A percentile compares a stretch with the other conserved stretches of the same genome.
These are phyloP conservation scores for Ambispora gerdemannii DNA, from an alignment of 192 early-diverging fungal species.

Conservation along the genomic window DNA sequence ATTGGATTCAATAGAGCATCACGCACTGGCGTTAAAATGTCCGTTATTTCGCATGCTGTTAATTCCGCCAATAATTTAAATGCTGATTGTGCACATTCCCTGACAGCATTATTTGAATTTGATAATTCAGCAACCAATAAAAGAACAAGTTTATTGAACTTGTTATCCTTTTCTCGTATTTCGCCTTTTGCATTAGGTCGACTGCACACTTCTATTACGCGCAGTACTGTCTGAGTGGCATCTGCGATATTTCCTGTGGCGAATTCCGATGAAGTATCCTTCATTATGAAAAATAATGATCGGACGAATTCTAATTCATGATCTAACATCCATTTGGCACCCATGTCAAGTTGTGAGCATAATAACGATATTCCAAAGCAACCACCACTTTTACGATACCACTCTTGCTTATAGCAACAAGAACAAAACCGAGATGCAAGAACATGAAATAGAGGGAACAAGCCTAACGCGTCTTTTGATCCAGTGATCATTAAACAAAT, in stretches of 20 bases:
- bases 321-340: slow-evolving; percentile 87
- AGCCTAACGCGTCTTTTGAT: slow-evolving; percentile 56
- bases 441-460: slow-evolving; percentile 70
- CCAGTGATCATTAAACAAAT: slow-evolving; percentile 55
- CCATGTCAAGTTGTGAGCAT: slow-evolving; percentile 78
- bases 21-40: slow-evolving; percentile 76
- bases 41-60: slow-evolving; percentile 75
- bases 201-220: slow-evolving; percentile 71
- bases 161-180: slow-evolving; percentile 35
- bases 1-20: slow-evolving; percentile 88
- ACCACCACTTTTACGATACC: slow-evolving; percentile 85
- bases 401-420: slow-evolving; percentile 86
- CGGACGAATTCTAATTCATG: slow-evolving; percentile 94
- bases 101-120: slow-evolving; percentile 82
- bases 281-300: slow-evolving; percentile 89
- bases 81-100: slow-evolving; percentile 82
- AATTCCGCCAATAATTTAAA: slow-evolving; percentile 79
- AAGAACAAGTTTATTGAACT: slow-evolving; percentile 75
- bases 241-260: slow-evolving; percentile 69
- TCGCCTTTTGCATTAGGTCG: slow-evolving; percentile 39
- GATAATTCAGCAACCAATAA: slow-evolving; percentile 88
- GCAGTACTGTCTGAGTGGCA: slow-evolving; percentile 66
- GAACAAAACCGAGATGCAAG: slow-evolving; percentile 85
- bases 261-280: slow-evolving; percentile 82
- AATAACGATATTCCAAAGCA: slow-evolving; percentile 85